phyloP scores from a whole-genome alignment of 345 rosid species.

The Sonneratia caseolaris region DNA sequence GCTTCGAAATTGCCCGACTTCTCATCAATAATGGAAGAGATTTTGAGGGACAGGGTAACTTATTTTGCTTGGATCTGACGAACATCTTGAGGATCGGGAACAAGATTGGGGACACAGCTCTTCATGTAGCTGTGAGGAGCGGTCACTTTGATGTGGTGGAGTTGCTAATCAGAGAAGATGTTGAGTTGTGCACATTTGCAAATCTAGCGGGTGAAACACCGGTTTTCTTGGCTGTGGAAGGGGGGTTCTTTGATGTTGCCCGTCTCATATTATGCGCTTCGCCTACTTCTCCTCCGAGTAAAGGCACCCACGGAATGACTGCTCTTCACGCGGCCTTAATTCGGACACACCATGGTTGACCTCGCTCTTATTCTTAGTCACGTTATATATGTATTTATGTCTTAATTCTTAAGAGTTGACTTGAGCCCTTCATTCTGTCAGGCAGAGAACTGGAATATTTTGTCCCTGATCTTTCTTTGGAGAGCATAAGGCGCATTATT shows the following conservation, averaged over 20 bases:
- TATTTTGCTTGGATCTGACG: conserved; percentile 4
- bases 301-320: conserved; percentile 9
- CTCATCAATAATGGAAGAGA: conserved; percentile 1
- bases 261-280: conserved; percentile 9
- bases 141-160: conserved; percentile 13
- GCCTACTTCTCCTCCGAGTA: conserved; percentile 9
- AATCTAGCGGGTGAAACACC: conserved; percentile 12
- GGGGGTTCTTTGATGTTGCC: conserved; percentile 8
- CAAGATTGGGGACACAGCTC: conserved; percentile 13
- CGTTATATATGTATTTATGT: too few species aligned
- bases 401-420: too few species aligned
- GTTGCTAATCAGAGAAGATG: conserved; percentile 15
- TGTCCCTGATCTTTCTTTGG: conserved; percentile 9
- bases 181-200: conserved; percentile 3
- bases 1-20: conserved; percentile 12
- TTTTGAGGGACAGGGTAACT: background rate
- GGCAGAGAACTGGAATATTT: conserved; percentile 1
- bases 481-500: conserved; percentile 7
- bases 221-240: conserved; percentile 21
- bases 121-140: conserved; percentile 18
- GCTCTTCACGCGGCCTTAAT: conserved; percentile 3
- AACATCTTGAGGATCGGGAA: conserved; percentile 17
- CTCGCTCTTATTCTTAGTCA: background rate
- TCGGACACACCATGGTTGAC: conserved; percentile 1
- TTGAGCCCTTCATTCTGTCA: background rate